These are phyloP conservation scores for Akanthomyces uredinophilus DNA, from an alignment of 2,329 filamentous ascomycete species.

Conservation along the genomic window DNA sequence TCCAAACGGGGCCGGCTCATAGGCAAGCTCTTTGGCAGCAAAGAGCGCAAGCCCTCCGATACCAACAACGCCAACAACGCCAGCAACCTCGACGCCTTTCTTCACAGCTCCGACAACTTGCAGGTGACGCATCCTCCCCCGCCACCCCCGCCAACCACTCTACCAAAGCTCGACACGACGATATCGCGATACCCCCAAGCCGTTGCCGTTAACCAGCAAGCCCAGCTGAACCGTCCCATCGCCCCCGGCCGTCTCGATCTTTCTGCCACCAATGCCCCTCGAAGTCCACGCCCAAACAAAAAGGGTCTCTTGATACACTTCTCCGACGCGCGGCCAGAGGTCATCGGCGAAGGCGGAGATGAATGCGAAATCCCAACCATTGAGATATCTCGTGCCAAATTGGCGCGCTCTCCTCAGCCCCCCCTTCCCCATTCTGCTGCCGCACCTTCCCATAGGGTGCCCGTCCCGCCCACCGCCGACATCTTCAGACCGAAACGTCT, in stretches of 20 bases:
- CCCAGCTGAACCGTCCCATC: slow-evolving; percentile 40
- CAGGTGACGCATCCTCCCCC: slow-evolving; percentile 48
- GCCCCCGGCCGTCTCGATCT: slow-evolving; percentile 32
- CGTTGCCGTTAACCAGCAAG: slow-evolving; percentile 38
- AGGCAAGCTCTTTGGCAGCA: slow-evolving; percentile 55
- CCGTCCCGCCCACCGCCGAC: slow-evolving; percentile 20
- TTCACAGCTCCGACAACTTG: slow-evolving; percentile 51
- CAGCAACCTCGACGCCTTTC: slow-evolving; percentile 53
- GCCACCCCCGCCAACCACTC: slow-evolving; percentile 31
- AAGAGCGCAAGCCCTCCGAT: slow-evolving; percentile 35
- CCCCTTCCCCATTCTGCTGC: slow-evolving; percentile 19
- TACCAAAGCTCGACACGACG: slow-evolving; percentile 51
- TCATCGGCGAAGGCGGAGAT: slow-evolving; percentile 90
- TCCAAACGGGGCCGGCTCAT: slow-evolving; percentile 52
- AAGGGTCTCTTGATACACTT: slow-evolving; percentile 74
- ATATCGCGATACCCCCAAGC: slow-evolving; percentile 54
- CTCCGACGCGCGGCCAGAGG: slow-evolving; percentile 62
- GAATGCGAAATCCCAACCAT: slow-evolving; percentile 63
- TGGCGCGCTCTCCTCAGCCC: slow-evolving; percentile 23
- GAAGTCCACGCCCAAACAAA: slow-evolving; percentile 44
- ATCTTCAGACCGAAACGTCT: slow-evolving; percentile 51
- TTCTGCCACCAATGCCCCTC: slow-evolving; percentile 39
- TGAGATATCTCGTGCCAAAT: slow-evolving; percentile 19
- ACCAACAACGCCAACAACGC: slow-evolving; percentile 35
- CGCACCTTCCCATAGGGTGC: neutral